A percentile compares a stretch with the other conserved stretches of the same genome.
Conservation (phyloP, 805 yeast genomes). For the Nakazawaea molendinolei region DNA sequence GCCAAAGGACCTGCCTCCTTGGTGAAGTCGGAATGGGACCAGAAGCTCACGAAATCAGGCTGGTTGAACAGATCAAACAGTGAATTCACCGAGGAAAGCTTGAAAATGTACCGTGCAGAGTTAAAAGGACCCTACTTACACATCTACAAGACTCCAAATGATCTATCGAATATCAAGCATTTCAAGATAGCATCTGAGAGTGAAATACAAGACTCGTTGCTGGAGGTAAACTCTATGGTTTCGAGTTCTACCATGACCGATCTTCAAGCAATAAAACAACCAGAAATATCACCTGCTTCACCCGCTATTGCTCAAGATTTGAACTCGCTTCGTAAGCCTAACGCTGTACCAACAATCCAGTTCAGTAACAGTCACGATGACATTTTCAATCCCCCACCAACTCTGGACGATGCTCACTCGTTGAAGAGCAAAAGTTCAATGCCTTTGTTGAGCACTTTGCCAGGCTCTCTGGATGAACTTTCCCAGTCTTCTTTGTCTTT, state of each 20-base stretch:
- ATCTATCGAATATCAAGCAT: constrained; percentile 30
- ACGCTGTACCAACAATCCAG: neutral
- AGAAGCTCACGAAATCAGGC: constrained; percentile 38
- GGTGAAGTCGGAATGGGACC: constrained; percentile 27
- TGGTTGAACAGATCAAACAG: constrained; percentile 52
- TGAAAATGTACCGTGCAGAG: constrained; percentile 55
- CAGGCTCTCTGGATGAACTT: constrained; percentile 1
- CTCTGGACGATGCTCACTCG: constrained; percentile 4
- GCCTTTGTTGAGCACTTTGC: neutral
- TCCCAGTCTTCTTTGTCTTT: constrained; percentile 3
- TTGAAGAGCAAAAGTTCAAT: constrained; percentile 5
- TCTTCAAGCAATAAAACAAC: neutral
- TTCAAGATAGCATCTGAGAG: constrained; percentile 16
- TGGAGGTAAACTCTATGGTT: neutral
- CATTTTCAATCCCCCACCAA: neutral
- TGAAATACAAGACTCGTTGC: neutral
- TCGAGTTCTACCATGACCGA: neutral
- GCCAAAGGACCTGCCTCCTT: constrained; percentile 14
- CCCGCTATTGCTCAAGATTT: constrained; percentile 5
- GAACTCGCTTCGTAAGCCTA: constrained; percentile 3
- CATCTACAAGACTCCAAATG: constrained; percentile 53
- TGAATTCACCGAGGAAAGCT: constrained; percentile 22
- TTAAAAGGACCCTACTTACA: constrained; percentile 61
- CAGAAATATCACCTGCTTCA: constrained; percentile 1
- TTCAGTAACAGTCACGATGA: constrained; percentile 3